Evolutionary conservation across 768 basidiomycete species (phyloP), one percentile per base, ranked within the genome.

Genomic region (Kondoa malvinella): DNA sequence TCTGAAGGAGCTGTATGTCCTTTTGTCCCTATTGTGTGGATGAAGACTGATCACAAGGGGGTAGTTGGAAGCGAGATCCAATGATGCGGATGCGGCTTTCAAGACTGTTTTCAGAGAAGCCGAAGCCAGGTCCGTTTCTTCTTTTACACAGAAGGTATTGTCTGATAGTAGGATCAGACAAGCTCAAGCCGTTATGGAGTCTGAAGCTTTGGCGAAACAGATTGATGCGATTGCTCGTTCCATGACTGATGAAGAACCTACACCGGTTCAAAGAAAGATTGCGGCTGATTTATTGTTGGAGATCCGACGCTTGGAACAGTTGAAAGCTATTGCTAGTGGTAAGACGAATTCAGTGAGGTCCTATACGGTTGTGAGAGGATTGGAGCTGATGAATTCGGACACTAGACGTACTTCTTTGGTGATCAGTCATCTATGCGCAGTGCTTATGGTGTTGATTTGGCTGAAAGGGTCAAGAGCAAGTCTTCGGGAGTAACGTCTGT

Each of bases 151-250:
- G 40, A 21, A 8, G 40, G 12, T 50, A 25, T 59, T 59, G 8
- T 4, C 58, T 59, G 12, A 25, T 25, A 4, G 25, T 25, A 31
- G 4, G 27, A 59, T 4, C 58, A 59, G 30, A 59, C 25, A 59
- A 25, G 25, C 58, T 31, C 58, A 25, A 25, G 27, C 58, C 12
- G 30, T 31, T 31, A 25, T 25, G 25, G 25, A 59, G 15, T 8
- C 58, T 59, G 27, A 25, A 59, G 58, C 58, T 59, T 59, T 59
- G 58, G 58, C 30, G 14, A 25, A 59, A 59, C 58, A 59, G 27
- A 59, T 59, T 25, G 58, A 25, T 25, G 30, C 25, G 4, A 59
- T 59, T 31, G 58, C 58, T 59, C 12, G 30, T 4, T 25, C 58
- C 12, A 59, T 59, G 25, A 25, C 58, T 31, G 15, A 25, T 14